Conservation (phyloP, 1,139 yeast species). For the Pichia sp. region DNA sequence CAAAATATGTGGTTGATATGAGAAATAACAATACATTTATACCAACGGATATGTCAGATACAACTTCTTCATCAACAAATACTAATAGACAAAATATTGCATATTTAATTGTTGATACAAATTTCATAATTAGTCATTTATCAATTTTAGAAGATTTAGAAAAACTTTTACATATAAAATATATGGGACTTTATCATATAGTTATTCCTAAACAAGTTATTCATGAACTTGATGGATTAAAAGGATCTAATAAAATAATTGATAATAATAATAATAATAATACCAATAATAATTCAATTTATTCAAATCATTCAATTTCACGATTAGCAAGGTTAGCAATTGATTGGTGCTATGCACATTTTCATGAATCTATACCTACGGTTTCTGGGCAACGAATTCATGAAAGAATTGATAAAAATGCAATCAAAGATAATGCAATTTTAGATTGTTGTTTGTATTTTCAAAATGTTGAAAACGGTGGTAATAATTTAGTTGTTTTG, state of each 20-base stretch:
- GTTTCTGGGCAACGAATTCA: conserved; percentile 61
- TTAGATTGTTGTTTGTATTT: conserved; percentile 77
- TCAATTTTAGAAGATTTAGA: conserved; percentile 47
- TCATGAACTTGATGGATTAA: conserved; percentile 75
- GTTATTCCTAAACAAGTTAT: conserved; percentile 68
- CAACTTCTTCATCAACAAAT: background rate
- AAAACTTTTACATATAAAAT: conserved; percentile 32
- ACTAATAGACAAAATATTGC: conserved; percentile 12
- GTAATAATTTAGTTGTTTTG: conserved; percentile 49
- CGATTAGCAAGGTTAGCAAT: conserved; percentile 67
- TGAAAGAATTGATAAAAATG: conserved; percentile 41
- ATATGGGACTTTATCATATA: conserved; percentile 38
- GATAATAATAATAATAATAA: too few relatives aligned
- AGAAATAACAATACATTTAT: conserved; percentile 5
- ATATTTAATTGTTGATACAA: conserved; percentile 65
- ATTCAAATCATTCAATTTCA: conserved; percentile 34
- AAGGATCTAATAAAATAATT: conserved; percentile 34
- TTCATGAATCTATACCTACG: conserved; percentile 46
- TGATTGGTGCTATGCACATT: conserved; percentile 62
- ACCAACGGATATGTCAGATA: conserved; percentile 3
- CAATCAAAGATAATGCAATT: conserved; percentile 72
- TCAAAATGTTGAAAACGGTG: conserved; percentile 29
- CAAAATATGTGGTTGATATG: conserved; percentile 3
- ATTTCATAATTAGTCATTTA: conserved; percentile 65
- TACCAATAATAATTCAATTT: too few relatives aligned